phyloP scores from a whole-genome alignment of 2,329 filamentous ascomycete genomes.

The Lachnum nothofagi region DNA sequence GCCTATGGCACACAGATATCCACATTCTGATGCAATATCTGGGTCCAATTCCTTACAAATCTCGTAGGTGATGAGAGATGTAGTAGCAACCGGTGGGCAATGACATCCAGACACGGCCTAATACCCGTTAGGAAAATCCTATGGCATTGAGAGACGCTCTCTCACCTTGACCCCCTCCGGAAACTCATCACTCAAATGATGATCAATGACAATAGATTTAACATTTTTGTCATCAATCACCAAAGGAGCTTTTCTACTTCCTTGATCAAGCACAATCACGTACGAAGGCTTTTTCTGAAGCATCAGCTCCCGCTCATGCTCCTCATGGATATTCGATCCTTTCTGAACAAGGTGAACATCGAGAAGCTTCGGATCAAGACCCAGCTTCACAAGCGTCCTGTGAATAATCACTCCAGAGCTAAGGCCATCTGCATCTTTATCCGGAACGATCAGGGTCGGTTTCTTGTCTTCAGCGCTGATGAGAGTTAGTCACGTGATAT shows the following conservation, averaged over 20 bases:
- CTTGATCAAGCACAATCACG: conserved; percentile 62
- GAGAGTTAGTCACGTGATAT: not conserved
- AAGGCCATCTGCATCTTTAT: conserved; percentile 65
- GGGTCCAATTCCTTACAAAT: conserved; percentile 55
- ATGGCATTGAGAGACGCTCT: not conserved
- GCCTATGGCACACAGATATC: conserved; percentile 60
- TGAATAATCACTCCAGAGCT: conserved; percentile 59
- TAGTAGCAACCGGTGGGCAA: conserved; percentile 61
- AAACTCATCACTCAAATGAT: conserved; percentile 55
- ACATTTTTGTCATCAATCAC: conserved; percentile 45
- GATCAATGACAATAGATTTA: conserved; percentile 57
- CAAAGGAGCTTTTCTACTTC: conserved; percentile 50
- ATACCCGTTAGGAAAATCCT: conserved; percentile 26
- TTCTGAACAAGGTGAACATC: conserved; percentile 56
- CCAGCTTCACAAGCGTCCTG: conserved; percentile 54
- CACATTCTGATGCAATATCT: conserved; percentile 44
- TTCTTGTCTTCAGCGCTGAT: conserved; percentile 46
- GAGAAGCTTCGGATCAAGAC: conserved; percentile 48
- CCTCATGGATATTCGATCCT: conserved; percentile 53
- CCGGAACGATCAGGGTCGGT: conserved; percentile 56
- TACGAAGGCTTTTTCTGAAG: conserved; percentile 45
- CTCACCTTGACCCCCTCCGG: conserved; percentile 38
- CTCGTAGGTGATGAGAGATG: conserved; percentile 57
- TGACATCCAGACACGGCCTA: conserved; percentile 57
- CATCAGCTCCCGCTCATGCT: conserved; percentile 49